phyloP scores from a whole-genome alignment of 1,284 basidiomycete species.

The Termitomyces sp. region DNA sequence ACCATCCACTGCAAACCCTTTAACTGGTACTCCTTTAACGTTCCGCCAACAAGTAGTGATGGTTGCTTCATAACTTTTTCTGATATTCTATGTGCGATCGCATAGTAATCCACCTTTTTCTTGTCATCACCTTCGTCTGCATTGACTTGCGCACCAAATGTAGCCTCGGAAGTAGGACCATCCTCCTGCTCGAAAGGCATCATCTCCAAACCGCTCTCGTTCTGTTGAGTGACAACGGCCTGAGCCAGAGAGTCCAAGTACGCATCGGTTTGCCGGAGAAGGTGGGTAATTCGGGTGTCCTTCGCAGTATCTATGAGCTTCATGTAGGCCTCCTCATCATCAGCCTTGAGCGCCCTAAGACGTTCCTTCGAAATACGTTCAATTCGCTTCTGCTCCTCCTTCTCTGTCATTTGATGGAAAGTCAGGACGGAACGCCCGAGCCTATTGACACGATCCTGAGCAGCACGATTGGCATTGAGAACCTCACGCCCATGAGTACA shows the following conservation, averaged over 20 bases:
- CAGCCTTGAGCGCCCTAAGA: slow-evolving; percentile 95
- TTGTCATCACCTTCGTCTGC: slow-evolving; percentile 64
- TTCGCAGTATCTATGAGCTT: slow-evolving; percentile 99
- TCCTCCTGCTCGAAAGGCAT: slow-evolving; percentile 51
- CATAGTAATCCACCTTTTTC: slow-evolving; percentile 93
- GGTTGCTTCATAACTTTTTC: slow-evolving; percentile 89
- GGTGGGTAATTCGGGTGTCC: slow-evolving; percentile 97
- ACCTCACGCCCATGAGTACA: slow-evolving; percentile 82
- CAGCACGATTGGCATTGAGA: slow-evolving; percentile 54
- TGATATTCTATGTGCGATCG: slow-evolving; percentile 90
- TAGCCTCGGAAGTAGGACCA: slow-evolving; percentile 79
- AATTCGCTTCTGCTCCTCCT: slow-evolving; percentile 98
- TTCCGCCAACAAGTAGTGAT: slow-evolving; percentile 75
- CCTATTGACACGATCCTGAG: slow-evolving; percentile 76
- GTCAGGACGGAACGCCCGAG: slow-evolving; percentile 84
- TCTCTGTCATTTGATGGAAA: slow-evolving; percentile 89
- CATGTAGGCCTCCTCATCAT: slow-evolving; percentile 99
- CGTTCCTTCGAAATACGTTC: slow-evolving; percentile 97
- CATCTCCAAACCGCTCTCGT: slow-evolving; percentile 54
- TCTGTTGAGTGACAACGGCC: slow-evolving; percentile 93
- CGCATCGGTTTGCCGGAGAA: slow-evolving; percentile 90
- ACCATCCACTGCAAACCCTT: slow-evolving; percentile 98
- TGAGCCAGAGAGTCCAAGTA: slow-evolving; percentile 96
- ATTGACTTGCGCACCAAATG: slow-evolving; percentile 79
- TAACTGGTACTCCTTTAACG: slow-evolving; percentile 89